Evolutionary conservation across 2,329 filamentous ascomycete genomes (phyloP), one percentile per base, ranked within the genome.

Genomic region (Fusarium napiforme): DNA sequence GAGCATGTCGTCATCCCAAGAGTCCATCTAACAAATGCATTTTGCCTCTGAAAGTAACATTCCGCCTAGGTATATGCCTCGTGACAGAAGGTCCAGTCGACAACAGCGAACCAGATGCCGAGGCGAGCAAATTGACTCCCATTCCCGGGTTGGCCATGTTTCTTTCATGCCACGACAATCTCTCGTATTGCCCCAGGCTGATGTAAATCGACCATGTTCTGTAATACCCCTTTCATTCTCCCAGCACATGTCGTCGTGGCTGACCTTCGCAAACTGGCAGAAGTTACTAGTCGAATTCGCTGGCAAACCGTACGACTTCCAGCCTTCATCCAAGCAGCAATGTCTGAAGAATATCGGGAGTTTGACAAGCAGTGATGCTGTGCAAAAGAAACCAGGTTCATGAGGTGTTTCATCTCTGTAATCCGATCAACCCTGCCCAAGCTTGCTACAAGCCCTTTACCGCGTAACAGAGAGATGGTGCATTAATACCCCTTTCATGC

Each of bases 261-360:
- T 53, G 45, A 61, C n/a, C 28, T 53, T 55, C 26, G n/a, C 55
- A 45, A 47, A 46, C 57, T 61, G 55, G 50, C 69, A 70, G 69
- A 50, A 71, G 28, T 43, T 65, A 32, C 23, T 39, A 23, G 26
- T 39, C 32, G 32, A 58, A 49, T 40, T 57, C 40, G 52, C 50
- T 49, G 52, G 46, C 23, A 10, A 21, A 34, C 30, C 28, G 30
- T 23, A 32, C 42, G n/a, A 26, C n/a, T 9, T 45, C 53, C 15
- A 28, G 18, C 28, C 19, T 37, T 26, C 30, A 37, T 32, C 19
- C 28, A 45, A 64, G 30, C 36, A 69, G 46, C 28, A 42, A 32
- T 64, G 16, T 42, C 60, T 39, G 47, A 40, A 21, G 34, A 47
- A n/a, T 28, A 36, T 45, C 30, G 23, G 64, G 11, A 37, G 28